These are phyloP conservation scores for Digitaria exilis DNA, from an alignment of 202 grass and related monocot species.

Conservation along the genomic window DNA sequence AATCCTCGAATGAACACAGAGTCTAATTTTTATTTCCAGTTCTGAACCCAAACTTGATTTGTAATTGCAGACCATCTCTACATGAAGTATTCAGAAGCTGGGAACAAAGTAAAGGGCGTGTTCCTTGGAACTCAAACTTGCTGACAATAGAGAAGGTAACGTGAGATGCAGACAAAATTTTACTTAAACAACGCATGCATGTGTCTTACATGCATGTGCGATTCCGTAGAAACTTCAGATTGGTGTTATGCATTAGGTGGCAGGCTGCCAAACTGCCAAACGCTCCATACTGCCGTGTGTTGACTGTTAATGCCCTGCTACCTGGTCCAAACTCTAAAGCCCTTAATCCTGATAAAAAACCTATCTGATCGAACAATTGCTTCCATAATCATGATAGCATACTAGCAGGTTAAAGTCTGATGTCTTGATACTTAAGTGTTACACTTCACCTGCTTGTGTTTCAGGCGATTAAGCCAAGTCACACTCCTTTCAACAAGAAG, in stretches of 20 bases:
- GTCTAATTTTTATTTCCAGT: background rate
- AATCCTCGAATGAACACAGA: background rate
- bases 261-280: conserved; percentile 34
- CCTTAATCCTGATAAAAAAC: background rate
- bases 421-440: background rate
- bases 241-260: conserved; percentile 41
- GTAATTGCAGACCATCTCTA: conserved; percentile 35
- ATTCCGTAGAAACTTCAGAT: conserved; percentile 27
- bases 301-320: conserved; percentile 15
- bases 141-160: conserved; percentile 41
- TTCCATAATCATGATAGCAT: background rate
- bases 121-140: conserved; percentile 19
- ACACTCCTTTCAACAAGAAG: background rate
- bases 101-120: conserved; percentile 43
- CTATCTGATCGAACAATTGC: background rate
- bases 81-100: conserved; percentile 37
- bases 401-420: background rate
- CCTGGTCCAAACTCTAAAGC: background rate
- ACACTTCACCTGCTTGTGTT: background rate
- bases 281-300: conserved; percentile 39
- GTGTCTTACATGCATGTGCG: background rate
- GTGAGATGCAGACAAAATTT: conserved; percentile 2
- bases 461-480: conserved; percentile 22
- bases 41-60: background rate
- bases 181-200: background rate